Base-by-base conservation (phyloP, 2,329 filamentous ascomycete genomes). In the Pseudogymnoascus sp. region DNA sequence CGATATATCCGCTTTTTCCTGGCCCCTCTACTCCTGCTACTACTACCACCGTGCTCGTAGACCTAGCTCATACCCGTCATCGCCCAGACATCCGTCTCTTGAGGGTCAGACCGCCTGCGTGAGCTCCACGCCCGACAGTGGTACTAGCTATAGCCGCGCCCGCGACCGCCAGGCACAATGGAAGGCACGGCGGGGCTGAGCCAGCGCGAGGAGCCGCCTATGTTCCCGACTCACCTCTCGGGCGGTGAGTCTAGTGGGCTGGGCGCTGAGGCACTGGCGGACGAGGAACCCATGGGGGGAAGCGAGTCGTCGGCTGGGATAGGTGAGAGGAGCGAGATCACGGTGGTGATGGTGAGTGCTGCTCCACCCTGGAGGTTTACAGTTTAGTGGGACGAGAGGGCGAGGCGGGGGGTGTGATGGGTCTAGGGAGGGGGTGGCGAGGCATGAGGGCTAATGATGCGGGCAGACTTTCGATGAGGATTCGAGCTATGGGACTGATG, bases 401-500 rank as follows among this genome's bases (percentile, higher is more conserved):
- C 19, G 26, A 13, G 42, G 19, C 42, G 1, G n/a, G 17, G 19
- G 40, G 19, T 4, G 6, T 26, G 36, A 17, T 17, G 15, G 5
- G 36, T 4, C 5, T 17, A n/a, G 11, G 42, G 19, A 28, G 17
- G 15, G 9, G 40, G 15, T 26, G 23, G 13, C 15, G 15, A 17
- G 8, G 23, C 15, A 53, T 53, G 8, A 53, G 23, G 26, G 47
- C 47, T 53, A 53, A 53, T 15, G 15, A 10, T 11, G 9, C 47
- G 26, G 26, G 23, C 26, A 53, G 47, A 31, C 15, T 9, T 53
- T 53, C 26, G 31, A 33, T 17, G 47, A 31, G 17, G 57, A 60
- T 8, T 60, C 57, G 17, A 60, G 33, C 57, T 60, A 60, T 3
- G 57, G 36, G 13, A 60, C 57, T 60, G 57, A 60, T 40, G 31